phyloP scores from a whole-genome alignment of 2,329 filamentous ascomycete species.

The Clonostachys rosea region DNA sequence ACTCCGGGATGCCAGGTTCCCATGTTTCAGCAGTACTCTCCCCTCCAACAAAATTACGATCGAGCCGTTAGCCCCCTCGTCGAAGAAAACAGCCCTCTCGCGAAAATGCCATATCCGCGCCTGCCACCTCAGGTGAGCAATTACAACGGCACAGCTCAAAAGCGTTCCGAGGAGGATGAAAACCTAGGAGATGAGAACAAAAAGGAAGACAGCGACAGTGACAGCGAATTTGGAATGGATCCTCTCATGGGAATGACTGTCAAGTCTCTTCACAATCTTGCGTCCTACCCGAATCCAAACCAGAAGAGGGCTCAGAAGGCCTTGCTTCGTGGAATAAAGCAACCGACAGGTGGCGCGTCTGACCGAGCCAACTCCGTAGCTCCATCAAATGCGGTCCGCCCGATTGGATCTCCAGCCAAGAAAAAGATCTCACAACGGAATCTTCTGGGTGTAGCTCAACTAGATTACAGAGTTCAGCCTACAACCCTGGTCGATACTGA shows the following conservation, averaged over 20 bases:
- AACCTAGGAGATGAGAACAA: constrained; percentile 16
- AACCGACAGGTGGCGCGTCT: background rate
- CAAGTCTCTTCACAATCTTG: constrained; percentile 47
- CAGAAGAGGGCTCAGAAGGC: constrained; percentile 45
- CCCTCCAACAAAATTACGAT: constrained; percentile 50
- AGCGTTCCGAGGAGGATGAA: constrained; percentile 1
- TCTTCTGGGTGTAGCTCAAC: background rate
- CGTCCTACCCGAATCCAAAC: constrained; percentile 50
- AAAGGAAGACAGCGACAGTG: constrained; percentile 16
- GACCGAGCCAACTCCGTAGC: background rate
- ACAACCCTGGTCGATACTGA: too few species aligned
- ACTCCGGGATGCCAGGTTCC: constrained; percentile 11
- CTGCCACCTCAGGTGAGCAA: too few species aligned
- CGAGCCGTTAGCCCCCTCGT: constrained; percentile 38
- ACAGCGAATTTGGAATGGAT: constrained; percentile 17
- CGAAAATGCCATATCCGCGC: background rate
- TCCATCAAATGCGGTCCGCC: background rate
- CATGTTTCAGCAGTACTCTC: constrained; percentile 35
- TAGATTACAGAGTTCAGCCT: too few species aligned
- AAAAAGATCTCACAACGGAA: background rate
- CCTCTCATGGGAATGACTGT: constrained; percentile 31
- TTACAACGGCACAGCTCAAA: background rate
- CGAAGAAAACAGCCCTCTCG: constrained; percentile 4
- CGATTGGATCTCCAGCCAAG: background rate
- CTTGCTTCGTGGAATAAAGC: constrained; percentile 16